phyloP scores from a whole-genome alignment of 768 basidiomycete genomes.

The Rubroboletus pulcherrimus region DNA sequence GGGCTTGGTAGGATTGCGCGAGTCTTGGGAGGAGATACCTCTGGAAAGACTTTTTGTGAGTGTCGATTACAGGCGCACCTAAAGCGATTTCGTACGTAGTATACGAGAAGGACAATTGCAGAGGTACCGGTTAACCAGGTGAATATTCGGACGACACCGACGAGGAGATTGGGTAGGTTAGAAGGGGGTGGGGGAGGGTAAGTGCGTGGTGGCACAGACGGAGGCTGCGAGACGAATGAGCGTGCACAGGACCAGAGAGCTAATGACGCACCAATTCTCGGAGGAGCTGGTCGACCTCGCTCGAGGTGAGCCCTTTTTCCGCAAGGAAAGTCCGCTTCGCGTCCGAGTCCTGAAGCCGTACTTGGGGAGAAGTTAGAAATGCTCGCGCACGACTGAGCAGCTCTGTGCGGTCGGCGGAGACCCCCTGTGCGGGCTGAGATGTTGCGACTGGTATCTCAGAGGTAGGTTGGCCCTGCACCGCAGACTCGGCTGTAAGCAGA shows the following conservation, averaged over 20 bases:
- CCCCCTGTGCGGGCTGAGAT: constrained; percentile 1
- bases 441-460: neutral
- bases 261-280: constrained; percentile 47
- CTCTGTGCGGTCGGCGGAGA: constrained; percentile 34
- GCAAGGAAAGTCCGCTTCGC: constrained; percentile 62
- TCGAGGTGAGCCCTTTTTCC: constrained; percentile 65
- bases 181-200: constrained; percentile 72
- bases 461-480: neutral
- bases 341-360: constrained; percentile 49
- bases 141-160: constrained; percentile 57
- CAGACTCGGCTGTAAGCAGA: neutral
- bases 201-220: constrained; percentile 62
- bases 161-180: constrained; percentile 60
- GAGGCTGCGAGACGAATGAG: constrained; percentile 31
- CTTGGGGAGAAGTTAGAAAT: constrained; percentile 66
- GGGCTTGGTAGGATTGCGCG: constrained; percentile 53
- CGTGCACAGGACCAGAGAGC: neutral
- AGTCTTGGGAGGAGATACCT: constrained; percentile 68
- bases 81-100: constrained; percentile 50
- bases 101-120: constrained; percentile 53
- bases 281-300: constrained; percentile 58
- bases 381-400: constrained; percentile 53
- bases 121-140: constrained; percentile 67
- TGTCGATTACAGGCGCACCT: neutral
- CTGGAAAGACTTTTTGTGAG: constrained; percentile 35